Conservation (phyloP, 805 yeast genomes). For the Wickerhamiella nectarea region DNA sequence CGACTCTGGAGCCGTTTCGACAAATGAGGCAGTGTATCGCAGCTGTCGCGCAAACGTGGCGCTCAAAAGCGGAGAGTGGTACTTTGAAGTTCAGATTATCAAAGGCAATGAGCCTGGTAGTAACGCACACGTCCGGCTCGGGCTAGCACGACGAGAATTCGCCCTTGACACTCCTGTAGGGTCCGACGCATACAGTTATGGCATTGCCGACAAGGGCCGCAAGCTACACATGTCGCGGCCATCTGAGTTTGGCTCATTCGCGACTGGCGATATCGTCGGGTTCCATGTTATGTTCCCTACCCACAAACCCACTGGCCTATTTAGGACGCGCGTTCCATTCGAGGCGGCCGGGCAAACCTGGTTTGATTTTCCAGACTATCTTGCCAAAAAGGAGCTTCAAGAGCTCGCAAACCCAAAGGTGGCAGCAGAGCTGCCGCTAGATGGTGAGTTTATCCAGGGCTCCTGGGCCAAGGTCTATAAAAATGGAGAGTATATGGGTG, state of each 20-base stretch:
- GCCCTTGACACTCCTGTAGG: slow-evolving; percentile 92
- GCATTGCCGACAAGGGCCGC: slow-evolving; percentile 71
- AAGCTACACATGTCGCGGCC: slow-evolving; percentile 66
- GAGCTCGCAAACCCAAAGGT: slow-evolving; percentile 38
- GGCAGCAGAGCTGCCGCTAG: slow-evolving; percentile 8
- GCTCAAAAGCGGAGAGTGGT: slow-evolving; percentile 65
- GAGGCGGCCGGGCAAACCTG: slow-evolving; percentile 61
- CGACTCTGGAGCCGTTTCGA: slow-evolving; percentile 29
- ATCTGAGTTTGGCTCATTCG: slow-evolving; percentile 38
- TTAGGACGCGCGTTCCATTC: slow-evolving; percentile 77
- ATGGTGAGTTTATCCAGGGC: slow-evolving; percentile 22
- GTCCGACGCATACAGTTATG: slow-evolving; percentile 87
- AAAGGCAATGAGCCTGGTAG: slow-evolving; percentile 23
- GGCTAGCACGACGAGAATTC: slow-evolving; percentile 75
- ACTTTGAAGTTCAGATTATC: slow-evolving; percentile 59
- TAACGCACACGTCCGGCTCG: slow-evolving; percentile 61
- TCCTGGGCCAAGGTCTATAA: slow-evolving; percentile 59
- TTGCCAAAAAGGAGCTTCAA: slow-evolving; percentile 54
- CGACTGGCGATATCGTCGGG: slow-evolving; percentile 74
- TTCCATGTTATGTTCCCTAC: slow-evolving; percentile 57
- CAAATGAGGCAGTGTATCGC: slow-evolving; percentile 66
- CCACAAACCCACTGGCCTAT: slow-evolving; percentile 12
- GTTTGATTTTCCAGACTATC: slow-evolving; percentile 77
- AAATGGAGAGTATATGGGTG: slow-evolving; percentile 60
- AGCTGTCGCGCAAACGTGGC: slow-evolving; percentile 62